A percentile compares a stretch with the other conserved stretches of the same genome.
These are phyloP conservation scores for Suillus lakei DNA, from an alignment of 768 basidiomycete species.

Conservation along the genomic window DNA sequence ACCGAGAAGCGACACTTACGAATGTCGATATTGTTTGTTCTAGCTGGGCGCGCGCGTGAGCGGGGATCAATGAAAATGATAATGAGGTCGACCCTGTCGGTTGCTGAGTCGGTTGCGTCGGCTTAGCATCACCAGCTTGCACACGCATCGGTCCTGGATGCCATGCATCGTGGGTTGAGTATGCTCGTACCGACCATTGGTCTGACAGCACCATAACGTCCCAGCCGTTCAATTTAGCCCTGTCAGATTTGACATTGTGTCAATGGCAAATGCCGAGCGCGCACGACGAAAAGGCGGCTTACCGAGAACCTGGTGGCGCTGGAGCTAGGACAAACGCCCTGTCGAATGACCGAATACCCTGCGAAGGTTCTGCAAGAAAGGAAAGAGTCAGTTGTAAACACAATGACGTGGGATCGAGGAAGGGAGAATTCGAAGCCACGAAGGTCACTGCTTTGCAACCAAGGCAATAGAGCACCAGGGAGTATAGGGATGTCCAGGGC, in stretches of 20 bases:
- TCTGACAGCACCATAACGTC: slow-evolving; percentile 90
- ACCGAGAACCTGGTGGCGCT: slow-evolving; percentile 84
- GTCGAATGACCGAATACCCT: slow-evolving; percentile 91
- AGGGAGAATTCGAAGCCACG: slow-evolving; percentile 2
- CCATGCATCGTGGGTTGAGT: slow-evolving; percentile 85
- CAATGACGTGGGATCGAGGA: slow-evolving; percentile 5
- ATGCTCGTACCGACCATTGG: slow-evolving; percentile 80
- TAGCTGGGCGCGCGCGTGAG: slow-evolving; percentile 42
- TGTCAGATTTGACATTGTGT: slow-evolving; percentile 30
- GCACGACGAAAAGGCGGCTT: slow-evolving; percentile 37
- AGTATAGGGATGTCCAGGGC: neutral
- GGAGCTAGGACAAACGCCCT: slow-evolving; percentile 88
- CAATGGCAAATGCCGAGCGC: slow-evolving; percentile 14
- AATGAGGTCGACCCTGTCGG: slow-evolving; percentile 25
- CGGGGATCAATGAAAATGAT: slow-evolving; percentile 32
- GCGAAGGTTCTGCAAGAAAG: slow-evolving; percentile 57
- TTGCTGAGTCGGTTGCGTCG: slow-evolving; percentile 25
- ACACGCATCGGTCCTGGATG: slow-evolving; percentile 73
- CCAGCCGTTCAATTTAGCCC: slow-evolving; percentile 88
- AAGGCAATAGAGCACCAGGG: neutral
- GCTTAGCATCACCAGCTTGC: slow-evolving; percentile 50
- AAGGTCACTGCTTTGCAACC: slow-evolving; percentile 4
- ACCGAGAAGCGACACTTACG: slow-evolving; percentile 47
- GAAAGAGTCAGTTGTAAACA: slow-evolving; percentile 22
- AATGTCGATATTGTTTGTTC: slow-evolving; percentile 58